Percentiles rank a stretch among this genome's conserved stretches.
Evolutionary conservation across 495 filamentous ascomycete species (phyloP).

Genomic region (Aspergillus incahuasiensis): DNA sequence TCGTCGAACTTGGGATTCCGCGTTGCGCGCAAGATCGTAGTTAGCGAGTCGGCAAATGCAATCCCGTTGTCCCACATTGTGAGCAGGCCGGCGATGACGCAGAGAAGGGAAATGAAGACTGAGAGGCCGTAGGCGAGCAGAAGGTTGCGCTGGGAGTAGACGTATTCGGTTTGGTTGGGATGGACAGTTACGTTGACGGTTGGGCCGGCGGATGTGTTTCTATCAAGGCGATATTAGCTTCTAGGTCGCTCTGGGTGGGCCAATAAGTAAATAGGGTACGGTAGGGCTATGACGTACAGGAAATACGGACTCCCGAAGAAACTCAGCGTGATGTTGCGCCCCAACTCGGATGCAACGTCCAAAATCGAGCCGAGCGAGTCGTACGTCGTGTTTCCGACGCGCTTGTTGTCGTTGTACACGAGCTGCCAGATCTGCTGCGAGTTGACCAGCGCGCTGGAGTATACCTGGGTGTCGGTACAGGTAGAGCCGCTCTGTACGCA

Average conservation of each 20-base stretch:
- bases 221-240: no score
- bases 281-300: neutral
- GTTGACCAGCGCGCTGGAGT: neutral
- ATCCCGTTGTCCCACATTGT: conserved; percentile 5
- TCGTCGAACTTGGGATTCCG: conserved; percentile 1
- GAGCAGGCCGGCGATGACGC: conserved; percentile 2
- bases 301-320: neutral
- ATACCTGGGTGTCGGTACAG: neutral
- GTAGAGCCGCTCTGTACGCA: neutral
- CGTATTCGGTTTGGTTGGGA: neutral
- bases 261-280: neutral
- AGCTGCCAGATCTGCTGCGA: neutral
- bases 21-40: conserved; percentile 4
- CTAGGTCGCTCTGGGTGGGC: no score
- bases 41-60: neutral
- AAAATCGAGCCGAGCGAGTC: neutral
- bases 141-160: conserved; percentile 4
- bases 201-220: neutral
- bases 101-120: conserved; percentile 3
- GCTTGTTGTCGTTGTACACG: neutral
- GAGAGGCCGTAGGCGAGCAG: conserved; percentile 6
- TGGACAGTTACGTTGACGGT: neutral
- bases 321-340: neutral
- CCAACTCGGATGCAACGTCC: neutral
- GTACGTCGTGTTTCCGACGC: neutral